Conservation (phyloP, 257 asterid genomes). For the Mentha longifolia region DNA sequence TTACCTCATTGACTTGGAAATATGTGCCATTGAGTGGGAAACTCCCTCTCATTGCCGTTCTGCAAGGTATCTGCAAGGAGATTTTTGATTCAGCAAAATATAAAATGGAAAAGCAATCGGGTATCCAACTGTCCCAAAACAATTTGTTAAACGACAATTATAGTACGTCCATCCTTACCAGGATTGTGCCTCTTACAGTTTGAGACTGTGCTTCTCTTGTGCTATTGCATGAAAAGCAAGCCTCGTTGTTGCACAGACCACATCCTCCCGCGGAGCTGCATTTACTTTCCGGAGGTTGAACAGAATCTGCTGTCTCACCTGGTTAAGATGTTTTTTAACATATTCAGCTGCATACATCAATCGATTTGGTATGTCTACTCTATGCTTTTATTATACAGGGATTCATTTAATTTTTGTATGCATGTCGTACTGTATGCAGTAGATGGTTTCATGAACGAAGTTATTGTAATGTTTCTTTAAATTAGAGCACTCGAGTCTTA, state of each 20-base stretch:
- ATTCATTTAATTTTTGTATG: background rate
- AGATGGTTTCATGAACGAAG: background rate
- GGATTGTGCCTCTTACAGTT: conserved; percentile 91
- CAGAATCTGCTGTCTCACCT: conserved; percentile 86
- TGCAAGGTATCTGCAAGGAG: conserved; percentile 77
- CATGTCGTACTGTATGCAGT: background rate
- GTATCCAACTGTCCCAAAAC: conserved; percentile 15
- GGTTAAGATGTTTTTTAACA: conserved; percentile 41
- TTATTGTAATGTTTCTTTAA: background rate
- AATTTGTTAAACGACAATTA: conserved; percentile 17
- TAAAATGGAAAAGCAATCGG: conserved; percentile 7
- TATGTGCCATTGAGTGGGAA: conserved; percentile 97
- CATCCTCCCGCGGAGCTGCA: conserved; percentile 56
- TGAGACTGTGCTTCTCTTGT: conserved; percentile 69
- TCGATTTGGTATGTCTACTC: background rate
- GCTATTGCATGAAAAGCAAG: conserved; percentile 71
- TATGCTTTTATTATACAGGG: conserved; percentile 15
- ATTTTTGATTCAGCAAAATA: conserved; percentile 28
- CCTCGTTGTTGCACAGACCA: conserved; percentile 55
- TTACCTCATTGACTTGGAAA: conserved; percentile 97
- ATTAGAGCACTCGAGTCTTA: background rate
- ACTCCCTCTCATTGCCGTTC: conserved; percentile 97
- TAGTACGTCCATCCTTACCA: conserved; percentile 60
- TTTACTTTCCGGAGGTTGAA: conserved; percentile 68
- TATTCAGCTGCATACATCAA: conserved; percentile 13